Evolutionary conservation across 345 rosid genomes (phyloP).

Genomic region (Arabidopsis thaliana): DNA sequence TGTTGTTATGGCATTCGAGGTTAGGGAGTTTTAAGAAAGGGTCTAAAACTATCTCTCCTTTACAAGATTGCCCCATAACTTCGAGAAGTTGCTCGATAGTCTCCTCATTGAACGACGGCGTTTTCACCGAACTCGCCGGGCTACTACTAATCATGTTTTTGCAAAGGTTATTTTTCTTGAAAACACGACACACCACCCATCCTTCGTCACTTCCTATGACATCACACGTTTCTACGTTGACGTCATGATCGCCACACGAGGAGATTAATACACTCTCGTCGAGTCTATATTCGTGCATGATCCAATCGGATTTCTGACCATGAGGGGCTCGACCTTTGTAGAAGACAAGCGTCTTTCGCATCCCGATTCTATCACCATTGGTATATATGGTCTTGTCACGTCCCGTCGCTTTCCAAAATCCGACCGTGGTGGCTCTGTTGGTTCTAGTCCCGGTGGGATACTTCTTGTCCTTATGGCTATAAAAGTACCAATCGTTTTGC

Average conservation of each 20-base stretch:
- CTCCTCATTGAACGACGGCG: slow-evolving; percentile 49
- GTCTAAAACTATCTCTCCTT: slow-evolving; percentile 49
- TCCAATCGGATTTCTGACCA: slow-evolving; percentile 82
- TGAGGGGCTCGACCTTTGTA: slow-evolving; percentile 86
- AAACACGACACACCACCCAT: slow-evolving; percentile 80
- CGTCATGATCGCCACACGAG: slow-evolving; percentile 6
- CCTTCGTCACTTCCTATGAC: slow-evolving; percentile 55
- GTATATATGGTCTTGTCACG: slow-evolving; percentile 73
- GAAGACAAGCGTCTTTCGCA: slow-evolving; percentile 80
- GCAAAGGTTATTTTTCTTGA: slow-evolving; percentile 71
- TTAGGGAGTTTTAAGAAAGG: slow-evolving; percentile 60
- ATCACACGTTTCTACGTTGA: slow-evolving; percentile 16
- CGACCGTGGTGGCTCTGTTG: slow-evolving; percentile 78
- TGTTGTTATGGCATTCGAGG: slow-evolving; percentile 56
- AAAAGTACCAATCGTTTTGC: slow-evolving; percentile 84
- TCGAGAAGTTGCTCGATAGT: slow-evolving; percentile 53
- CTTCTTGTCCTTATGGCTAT: slow-evolving; percentile 82
- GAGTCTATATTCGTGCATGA: slow-evolving; percentile 81
- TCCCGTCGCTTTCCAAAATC: slow-evolving; percentile 87
- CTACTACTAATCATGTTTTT: slow-evolving; percentile 52
- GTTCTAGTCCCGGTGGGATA: slow-evolving; percentile 86
- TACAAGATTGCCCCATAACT: slow-evolving; percentile 56
- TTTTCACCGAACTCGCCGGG: slow-evolving; percentile 38
- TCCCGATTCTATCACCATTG: slow-evolving; percentile 60
- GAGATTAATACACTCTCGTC: slow-evolving; percentile 49